Base-by-base conservation (phyloP, 2,329 filamentous ascomycete species). In the Colletotrichum sidae region DNA sequence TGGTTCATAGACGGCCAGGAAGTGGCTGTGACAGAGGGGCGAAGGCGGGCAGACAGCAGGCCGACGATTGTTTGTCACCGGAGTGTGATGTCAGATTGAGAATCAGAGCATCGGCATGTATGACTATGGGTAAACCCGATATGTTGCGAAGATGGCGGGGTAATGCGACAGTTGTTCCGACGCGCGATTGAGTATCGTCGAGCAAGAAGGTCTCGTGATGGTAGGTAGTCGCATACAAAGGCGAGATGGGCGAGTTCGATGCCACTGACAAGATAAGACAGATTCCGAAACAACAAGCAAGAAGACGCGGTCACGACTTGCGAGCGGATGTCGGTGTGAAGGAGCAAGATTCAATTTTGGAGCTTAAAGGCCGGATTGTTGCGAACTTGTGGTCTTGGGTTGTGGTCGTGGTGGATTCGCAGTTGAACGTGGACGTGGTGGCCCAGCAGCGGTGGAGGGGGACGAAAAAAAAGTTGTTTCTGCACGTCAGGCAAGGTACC, bases 1-100 rank as follows among this genome's bases (percentile, higher is more conserved):
- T 87, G 90, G 91, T 89, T 94, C 94, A 97, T 97, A 90, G 89
- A 92, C 88, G 56, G 46, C 55, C 62, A 65, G 60, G 38, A 60
- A 67, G 58, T 9, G 46, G 38, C 52, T 37, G 42, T 9, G 37
- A 35, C 49, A 35, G 58, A 34, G 15, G 41, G 15, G 46, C 55
- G 56, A 65, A 52, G 45, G 42, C 42, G 13, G 44, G 45, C 17
- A 60, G 56, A 54, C 33, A 25, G 52, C 34, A 45, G 35, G 58
- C 57, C 51, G 25, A 55, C 58, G 58, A 65, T 47, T 34, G n/a
- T 35, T 15, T 38, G 25, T 62, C 57, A 56, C 62, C 46, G 62
- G 37, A 33, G 35, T 37, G 13, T 45, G 41, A 52, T 52, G 46
- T 62, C 49, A 65, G 39, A 25, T 33, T 39, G 37, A 42, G 10